Evolutionary conservation across 768 basidiomycete genomes (phyloP).

Genomic region (Xerocomellus chrysenteron): DNA sequence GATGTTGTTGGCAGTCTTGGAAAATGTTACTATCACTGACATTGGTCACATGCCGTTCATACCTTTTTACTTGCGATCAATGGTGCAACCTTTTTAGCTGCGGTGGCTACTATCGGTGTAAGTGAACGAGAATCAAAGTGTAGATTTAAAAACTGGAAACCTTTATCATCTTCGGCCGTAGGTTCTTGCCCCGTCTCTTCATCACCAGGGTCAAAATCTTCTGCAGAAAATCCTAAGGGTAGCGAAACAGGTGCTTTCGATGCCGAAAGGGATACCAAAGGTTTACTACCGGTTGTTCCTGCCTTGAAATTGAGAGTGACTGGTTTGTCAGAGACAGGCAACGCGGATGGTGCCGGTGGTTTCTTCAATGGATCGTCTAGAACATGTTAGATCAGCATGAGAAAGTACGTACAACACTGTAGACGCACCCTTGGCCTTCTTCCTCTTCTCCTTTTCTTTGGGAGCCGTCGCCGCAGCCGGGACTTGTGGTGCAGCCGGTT

Average conservation of each 20-base stretch:
- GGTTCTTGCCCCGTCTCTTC: constrained; percentile 45
- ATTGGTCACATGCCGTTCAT: constrained; percentile 6
- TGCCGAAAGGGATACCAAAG: constrained; percentile 17
- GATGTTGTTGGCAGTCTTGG: constrained; percentile 84
- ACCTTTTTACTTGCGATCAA: constrained; percentile 87
- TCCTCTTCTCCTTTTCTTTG: constrained; percentile 61
- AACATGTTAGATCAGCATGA: constrained; percentile 12
- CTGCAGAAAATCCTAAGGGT: constrained; percentile 65
- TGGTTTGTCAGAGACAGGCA: constrained; percentile 78
- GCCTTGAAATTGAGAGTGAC: constrained; percentile 76
- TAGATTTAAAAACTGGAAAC: constrained; percentile 6
- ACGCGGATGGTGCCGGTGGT: constrained; percentile 56
- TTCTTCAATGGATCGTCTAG: constrained; percentile 36
- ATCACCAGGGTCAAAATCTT: constrained; percentile 48
- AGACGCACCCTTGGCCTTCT: constrained; percentile 51
- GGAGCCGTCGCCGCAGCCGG: constrained; percentile 38
- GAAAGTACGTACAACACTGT: neutral
- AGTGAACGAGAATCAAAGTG: constrained; percentile 3
- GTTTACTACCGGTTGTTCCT: constrained; percentile 20
- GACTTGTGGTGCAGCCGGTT: constrained; percentile 37
- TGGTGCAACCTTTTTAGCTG: constrained; percentile 74
- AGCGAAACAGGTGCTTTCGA: constrained; percentile 41
- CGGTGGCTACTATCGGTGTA: constrained; percentile 34
- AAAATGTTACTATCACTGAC: neutral
- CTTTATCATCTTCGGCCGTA: constrained; percentile 48